Evolutionary conservation across 2,329 filamentous ascomycete genomes (phyloP).

Genomic region (Botrytis tulipae): DNA sequence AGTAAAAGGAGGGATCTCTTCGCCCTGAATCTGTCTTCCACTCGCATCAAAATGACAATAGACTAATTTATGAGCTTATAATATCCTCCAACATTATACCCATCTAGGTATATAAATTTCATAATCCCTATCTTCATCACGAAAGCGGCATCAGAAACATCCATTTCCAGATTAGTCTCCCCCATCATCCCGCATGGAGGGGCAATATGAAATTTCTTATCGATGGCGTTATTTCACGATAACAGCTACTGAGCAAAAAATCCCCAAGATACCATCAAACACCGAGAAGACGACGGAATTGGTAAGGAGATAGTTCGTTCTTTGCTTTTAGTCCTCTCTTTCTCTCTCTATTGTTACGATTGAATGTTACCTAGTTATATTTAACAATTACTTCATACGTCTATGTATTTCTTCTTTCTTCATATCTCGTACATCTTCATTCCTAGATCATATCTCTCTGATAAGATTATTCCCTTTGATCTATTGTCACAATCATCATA

Average conservation of each 20-base stretch:
- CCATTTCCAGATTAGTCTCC: not conserved
- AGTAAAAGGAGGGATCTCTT: not conserved
- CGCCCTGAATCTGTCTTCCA: not conserved
- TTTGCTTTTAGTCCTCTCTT: not conserved
- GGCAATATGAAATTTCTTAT: slow-evolving; percentile 22
- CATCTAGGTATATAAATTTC: not conserved
- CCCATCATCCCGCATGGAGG: slow-evolving; percentile 6
- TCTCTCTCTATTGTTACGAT: too few species aligned
- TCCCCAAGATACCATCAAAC: not conserved
- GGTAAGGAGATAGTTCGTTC: slow-evolving; percentile 3
- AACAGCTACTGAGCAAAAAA: not conserved
- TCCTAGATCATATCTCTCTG: not conserved
- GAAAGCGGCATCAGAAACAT: rapidly evolving
- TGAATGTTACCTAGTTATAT: not conserved
- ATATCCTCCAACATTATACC: not conserved
- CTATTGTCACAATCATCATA: not conserved
- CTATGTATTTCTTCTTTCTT: not conserved
- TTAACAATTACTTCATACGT: not conserved
- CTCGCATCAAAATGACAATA: not conserved
- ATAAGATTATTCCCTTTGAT: not conserved
- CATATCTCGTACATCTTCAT: not conserved
- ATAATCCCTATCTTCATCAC: rapidly evolving
- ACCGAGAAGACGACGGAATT: not conserved
- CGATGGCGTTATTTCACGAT: slow-evolving; percentile 19
- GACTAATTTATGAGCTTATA: not conserved